Evolutionary conservation across 805 yeast species (phyloP).

Genomic region (Sungouiozyma ichnusensis): DNA sequence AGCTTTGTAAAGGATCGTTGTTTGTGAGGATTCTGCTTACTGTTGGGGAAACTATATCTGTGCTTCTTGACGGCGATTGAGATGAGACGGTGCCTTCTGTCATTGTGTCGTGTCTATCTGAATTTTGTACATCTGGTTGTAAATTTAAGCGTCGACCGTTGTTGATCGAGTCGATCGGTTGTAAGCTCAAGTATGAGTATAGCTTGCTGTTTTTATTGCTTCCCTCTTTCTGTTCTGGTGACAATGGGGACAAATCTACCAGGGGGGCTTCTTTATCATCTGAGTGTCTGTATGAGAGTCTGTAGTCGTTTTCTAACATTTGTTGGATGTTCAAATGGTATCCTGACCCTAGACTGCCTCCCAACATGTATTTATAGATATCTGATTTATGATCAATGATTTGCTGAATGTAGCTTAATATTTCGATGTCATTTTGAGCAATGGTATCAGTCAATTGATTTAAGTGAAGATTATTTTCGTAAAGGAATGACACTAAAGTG

Average conservation of each 20-base stretch:
- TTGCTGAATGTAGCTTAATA: constrained; percentile 8
- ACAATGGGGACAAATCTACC: background rate
- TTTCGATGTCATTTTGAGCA: constrained; percentile 42
- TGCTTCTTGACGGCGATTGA: background rate
- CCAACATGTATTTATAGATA: constrained; percentile 15
- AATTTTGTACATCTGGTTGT: too few species aligned
- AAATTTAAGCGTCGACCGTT: background rate
- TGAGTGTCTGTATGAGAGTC: background rate
- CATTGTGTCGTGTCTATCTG: background rate
- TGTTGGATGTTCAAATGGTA: constrained; percentile 17
- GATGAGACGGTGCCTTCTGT: background rate
- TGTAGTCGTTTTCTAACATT: constrained; percentile 10
- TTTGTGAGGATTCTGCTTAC: background rate
- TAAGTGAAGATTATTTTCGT: constrained; percentile 33
- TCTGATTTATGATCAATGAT: constrained; percentile 19
- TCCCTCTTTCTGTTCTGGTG: background rate
- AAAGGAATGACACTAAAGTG: constrained; percentile 1
- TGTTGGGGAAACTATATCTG: background rate
- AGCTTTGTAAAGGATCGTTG: constrained; percentile 1
- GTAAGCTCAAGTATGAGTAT: background rate
- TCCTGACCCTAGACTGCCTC: constrained; percentile 16
- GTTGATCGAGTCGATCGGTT: background rate
- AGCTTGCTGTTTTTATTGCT: background rate
- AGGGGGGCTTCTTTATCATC: background rate
- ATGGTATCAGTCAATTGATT: constrained; percentile 56